Percentiles rank a stretch among this genome's conserved stretches.
phyloP scores from a whole-genome alignment of 495 filamentous ascomycete genomes.

The Daldinia decipiens region DNA sequence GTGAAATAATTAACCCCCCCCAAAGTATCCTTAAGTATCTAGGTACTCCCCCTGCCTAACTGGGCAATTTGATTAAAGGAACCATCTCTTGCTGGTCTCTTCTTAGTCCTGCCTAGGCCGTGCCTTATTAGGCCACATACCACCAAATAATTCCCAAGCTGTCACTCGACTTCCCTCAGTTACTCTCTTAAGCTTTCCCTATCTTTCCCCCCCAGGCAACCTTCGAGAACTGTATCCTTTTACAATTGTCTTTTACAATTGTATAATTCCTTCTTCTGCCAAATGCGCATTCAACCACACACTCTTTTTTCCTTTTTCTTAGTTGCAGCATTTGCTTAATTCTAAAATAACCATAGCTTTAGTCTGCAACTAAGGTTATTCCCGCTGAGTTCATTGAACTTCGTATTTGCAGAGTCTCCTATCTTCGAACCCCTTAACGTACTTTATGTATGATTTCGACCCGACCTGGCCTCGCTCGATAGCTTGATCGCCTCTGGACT shows the following conservation, averaged over 20 bases:
- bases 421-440: background rate
- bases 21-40: background rate
- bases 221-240: slow-evolving; percentile 4
- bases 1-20: slow-evolving; percentile 20
- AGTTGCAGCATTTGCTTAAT: slow-evolving; percentile 1
- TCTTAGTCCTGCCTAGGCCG: slow-evolving; percentile 5
- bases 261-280: slow-evolving; percentile 3
- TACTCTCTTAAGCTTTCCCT: slow-evolving; percentile 1
- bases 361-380: background rate
- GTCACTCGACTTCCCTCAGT: slow-evolving; percentile 6
- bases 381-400: background rate
- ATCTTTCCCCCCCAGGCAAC: background rate
- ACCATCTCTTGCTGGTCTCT: slow-evolving; percentile 16
- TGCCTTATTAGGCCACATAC: slow-evolving; percentile 42
- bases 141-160: slow-evolving; percentile 30
- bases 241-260: background rate
- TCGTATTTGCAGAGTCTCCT: slow-evolving; percentile 5
- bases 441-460: background rate
- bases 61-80: slow-evolving; percentile 44
- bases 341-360: background rate
- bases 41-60: slow-evolving; percentile 24
- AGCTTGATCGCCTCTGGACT: background rate
- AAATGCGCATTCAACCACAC: slow-evolving; percentile 4
- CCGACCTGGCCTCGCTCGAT: background rate
- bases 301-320: background rate